Conservation (phyloP, 2,329 filamentous ascomycete species). For the Fusarium veterinarium region DNA sequence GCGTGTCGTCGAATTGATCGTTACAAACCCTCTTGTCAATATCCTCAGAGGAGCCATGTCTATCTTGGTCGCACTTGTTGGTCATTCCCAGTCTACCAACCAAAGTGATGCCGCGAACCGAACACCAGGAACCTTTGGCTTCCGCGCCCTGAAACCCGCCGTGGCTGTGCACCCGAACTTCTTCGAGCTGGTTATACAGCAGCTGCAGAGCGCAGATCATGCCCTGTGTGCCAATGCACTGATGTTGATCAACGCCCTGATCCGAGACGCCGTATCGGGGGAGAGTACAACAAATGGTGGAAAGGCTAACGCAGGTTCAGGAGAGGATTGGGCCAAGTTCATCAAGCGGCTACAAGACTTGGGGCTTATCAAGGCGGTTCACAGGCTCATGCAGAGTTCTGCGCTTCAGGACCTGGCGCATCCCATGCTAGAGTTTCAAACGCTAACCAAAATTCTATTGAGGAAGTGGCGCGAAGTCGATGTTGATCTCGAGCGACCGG, state of each 20-base stretch:
- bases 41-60: conserved; percentile 97
- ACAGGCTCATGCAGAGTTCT: conserved; percentile 92
- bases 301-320: conserved; percentile 44
- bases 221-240: conserved; percentile 94
- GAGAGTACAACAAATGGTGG: conserved; percentile 64
- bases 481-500: conserved; percentile 86
- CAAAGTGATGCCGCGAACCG: conserved; percentile 49
- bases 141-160: conserved; percentile 90
- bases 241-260: conserved; percentile 94
- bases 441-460: conserved; percentile 86
- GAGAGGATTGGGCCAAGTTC: conserved; percentile 92
- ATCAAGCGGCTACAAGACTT: conserved; percentile 94
- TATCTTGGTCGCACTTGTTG: conserved; percentile 92
- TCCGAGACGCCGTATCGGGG: conserved; percentile 87
- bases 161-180: conserved; percentile 94
- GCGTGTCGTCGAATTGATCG: conserved; percentile 89
- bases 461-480: conserved; percentile 88
- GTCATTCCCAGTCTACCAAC: conserved; percentile 76
- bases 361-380: conserved; percentile 92
- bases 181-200: conserved; percentile 90
- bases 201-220: conserved; percentile 93
- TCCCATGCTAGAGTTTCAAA: conserved; percentile 92
- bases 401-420: conserved; percentile 90
- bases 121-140: conserved; percentile 78
- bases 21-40: conserved; percentile 95